Conservation (phyloP, 345 rosid genomes). For the Heritiera littoralis region DNA sequence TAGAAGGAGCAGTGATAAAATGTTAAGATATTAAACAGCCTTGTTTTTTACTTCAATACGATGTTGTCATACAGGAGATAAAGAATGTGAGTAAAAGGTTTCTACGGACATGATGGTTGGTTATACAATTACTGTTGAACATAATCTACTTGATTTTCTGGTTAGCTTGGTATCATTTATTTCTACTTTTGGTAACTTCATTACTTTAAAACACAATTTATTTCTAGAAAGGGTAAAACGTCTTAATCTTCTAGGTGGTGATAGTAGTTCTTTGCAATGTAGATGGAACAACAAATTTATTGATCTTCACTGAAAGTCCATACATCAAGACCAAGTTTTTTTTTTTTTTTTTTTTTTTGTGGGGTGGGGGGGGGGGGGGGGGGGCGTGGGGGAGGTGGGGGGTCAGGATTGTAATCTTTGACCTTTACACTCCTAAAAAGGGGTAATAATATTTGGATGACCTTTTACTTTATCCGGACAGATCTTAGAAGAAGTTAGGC, state of each 20-base stretch:
- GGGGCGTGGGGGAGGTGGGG: no score
- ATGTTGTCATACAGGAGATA: neutral
- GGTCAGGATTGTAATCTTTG: neutral
- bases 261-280: neutral
- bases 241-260: neutral
- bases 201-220: neutral
- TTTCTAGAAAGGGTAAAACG: neutral
- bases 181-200: neutral
- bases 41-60: neutral
- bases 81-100: neutral
- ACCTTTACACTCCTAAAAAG: neutral
- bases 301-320: neutral
- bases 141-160: neutral
- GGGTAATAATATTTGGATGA: neutral
- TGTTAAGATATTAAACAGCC: neutral
- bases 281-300: neutral
- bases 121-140: neutral
- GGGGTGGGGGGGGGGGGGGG: no score
- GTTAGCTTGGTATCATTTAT: neutral
- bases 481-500: neutral
- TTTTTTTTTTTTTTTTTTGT: neutral
- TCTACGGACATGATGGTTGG: neutral
- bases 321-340: neutral
- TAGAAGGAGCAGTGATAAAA: neutral
- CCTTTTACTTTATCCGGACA: neutral